A percentile compares a stretch with the other conserved stretches of the same genome.
phyloP scores from a whole-genome alignment of 768 basidiomycete genomes.

The Infundibulicybe gibba region DNA sequence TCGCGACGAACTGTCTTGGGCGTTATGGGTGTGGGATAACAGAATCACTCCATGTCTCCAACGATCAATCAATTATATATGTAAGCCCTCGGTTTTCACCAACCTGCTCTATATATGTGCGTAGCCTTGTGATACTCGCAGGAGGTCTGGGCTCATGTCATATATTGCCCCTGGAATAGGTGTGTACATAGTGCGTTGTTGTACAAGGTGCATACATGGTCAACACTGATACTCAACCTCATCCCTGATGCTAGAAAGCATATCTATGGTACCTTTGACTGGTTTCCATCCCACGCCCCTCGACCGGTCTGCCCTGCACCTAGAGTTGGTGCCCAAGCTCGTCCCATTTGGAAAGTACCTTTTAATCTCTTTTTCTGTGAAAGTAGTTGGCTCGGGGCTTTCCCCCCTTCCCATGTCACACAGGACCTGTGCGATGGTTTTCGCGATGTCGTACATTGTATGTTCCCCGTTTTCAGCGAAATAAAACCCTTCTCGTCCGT shows the following conservation, averaged over 20 bases:
- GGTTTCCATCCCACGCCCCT: conserved; percentile 52
- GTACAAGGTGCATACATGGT: too few relatives aligned
- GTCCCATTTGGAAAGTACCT: conserved; percentile 34
- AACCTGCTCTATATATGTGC: too few relatives aligned
- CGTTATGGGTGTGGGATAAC: too few relatives aligned
- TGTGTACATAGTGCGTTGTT: too few relatives aligned
- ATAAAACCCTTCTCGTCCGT: conserved; percentile 44
- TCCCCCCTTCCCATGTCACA: conserved; percentile 27
- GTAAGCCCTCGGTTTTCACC: too few relatives aligned
- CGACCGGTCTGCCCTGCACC: conserved; percentile 38
- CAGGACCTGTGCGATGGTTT: conserved; percentile 32
- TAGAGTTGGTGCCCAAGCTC: conserved; percentile 36
- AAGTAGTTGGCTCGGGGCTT: conserved; percentile 38
- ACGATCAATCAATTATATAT: too few relatives aligned
- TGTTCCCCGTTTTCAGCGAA: conserved; percentile 49
- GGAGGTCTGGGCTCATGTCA: too few relatives aligned
- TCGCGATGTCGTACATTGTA: conserved; percentile 26
- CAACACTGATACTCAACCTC: conserved; percentile 3
- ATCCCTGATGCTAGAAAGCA: conserved; percentile 41
- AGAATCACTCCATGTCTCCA: too few relatives aligned
- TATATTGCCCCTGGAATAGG: too few relatives aligned
- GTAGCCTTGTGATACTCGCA: too few relatives aligned
- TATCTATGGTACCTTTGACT: conserved; percentile 40
- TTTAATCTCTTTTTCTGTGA: conserved; percentile 35
- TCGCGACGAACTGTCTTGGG: too few relatives aligned